Evolutionary conservation across 1,284 basidiomycete genomes (phyloP).

Genomic region (Ganoderma leucocontextum): DNA sequence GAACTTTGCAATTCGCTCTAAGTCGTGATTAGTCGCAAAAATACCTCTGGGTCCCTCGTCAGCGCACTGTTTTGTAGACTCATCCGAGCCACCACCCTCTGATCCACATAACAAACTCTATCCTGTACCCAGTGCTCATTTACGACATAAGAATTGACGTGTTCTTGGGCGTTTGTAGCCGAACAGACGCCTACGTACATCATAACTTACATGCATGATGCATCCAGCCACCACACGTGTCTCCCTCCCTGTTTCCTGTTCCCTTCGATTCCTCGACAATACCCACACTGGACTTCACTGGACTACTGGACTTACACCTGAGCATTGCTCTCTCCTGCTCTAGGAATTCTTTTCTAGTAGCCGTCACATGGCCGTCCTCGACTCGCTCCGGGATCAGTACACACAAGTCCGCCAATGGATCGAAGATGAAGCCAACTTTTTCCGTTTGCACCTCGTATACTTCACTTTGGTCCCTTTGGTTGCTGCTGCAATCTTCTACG

Average conservation of each 20-base stretch:
- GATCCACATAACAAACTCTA: no score
- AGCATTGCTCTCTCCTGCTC: neutral
- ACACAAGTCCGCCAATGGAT: conserved; percentile 28
- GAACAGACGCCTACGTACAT: no score
- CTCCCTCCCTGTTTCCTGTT: neutral
- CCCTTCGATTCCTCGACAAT: neutral
- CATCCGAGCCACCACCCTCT: no score
- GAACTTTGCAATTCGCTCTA: no score
- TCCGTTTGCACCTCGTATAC: conserved; percentile 60
- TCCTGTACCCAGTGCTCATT: no score
- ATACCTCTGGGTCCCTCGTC: no score
- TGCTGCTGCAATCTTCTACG: conserved; percentile 64
- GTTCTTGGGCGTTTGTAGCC: no score
- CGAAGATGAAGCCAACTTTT: conserved; percentile 55
- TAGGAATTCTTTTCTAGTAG: neutral
- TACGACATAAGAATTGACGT: no score
- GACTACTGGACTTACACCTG: neutral
- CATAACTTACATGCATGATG: no score
- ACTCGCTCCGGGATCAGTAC: conserved; percentile 18
- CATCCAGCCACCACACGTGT: conserved; percentile 11
- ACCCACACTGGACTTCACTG: neutral
- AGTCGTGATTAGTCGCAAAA: no score
- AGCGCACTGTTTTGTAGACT: no score
- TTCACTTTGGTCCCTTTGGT: conserved; percentile 67
- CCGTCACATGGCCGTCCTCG: conserved; percentile 25